Conservation (phyloP, 1,284 basidiomycete species). For the Puccinia hordei region DNA sequence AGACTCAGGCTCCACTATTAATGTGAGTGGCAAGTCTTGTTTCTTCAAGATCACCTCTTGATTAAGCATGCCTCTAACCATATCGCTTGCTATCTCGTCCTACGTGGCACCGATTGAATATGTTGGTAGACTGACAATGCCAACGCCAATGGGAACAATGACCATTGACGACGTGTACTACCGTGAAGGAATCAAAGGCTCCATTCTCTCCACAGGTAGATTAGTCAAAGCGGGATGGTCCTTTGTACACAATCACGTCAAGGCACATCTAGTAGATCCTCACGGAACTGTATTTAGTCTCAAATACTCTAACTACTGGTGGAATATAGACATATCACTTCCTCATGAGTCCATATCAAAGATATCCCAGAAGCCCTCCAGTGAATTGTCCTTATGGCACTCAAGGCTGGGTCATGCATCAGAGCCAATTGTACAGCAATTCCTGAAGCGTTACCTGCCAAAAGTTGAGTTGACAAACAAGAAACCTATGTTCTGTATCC, state of each 20-base stretch:
- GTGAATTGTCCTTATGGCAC: slow-evolving; percentile 6
- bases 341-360: not conserved
- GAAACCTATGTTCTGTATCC: not conserved
- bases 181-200: not conserved
- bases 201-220: not conserved
- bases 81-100: not conserved
- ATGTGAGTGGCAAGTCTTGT: not conserved
- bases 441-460: not conserved
- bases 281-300: too few species aligned
- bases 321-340: too few species aligned
- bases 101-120: too few species aligned
- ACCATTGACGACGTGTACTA: too few species aligned
- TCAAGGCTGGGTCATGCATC: not conserved
- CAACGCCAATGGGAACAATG: too few species aligned
- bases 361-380: not conserved
- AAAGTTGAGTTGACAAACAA: not conserved
- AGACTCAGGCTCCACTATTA: not conserved
- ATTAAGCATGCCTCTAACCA: not conserved
- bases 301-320: too few species aligned
- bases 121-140: too few species aligned
- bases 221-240: not conserved
- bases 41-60: not conserved
- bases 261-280: too few species aligned
- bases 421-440: not conserved
- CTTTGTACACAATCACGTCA: too few species aligned